phyloP scores from a whole-genome alignment of 768 basidiomycete genomes.

The Lentinula sp. region DNA sequence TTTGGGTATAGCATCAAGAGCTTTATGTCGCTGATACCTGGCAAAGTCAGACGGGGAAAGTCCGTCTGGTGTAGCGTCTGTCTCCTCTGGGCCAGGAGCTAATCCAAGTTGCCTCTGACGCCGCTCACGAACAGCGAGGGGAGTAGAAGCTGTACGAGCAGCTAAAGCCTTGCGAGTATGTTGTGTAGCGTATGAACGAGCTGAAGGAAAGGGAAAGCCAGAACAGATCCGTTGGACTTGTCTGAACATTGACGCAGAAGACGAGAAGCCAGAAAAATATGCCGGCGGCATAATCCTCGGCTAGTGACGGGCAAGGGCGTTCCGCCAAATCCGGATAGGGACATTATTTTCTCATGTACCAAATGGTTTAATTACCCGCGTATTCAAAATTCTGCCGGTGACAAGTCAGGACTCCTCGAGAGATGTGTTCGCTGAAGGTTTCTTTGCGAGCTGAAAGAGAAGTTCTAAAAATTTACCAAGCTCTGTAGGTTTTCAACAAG shows the following conservation, averaged over 20 bases:
- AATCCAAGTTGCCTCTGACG: conserved; percentile 45
- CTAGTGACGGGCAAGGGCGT: too few relatives aligned
- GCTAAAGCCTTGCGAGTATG: conserved; percentile 31
- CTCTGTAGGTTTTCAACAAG: too few relatives aligned
- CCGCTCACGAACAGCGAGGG: conserved; percentile 67
- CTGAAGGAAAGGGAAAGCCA: conserved; percentile 2
- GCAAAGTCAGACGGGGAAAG: conserved; percentile 62
- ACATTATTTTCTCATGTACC: too few relatives aligned
- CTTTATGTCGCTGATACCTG: conserved; percentile 52
- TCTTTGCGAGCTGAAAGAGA: too few relatives aligned
- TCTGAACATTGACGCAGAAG: neutral
- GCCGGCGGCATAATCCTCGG: neutral
- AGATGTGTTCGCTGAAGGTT: too few relatives aligned
- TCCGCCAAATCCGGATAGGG: too few relatives aligned
- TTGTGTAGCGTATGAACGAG: conserved; percentile 34
- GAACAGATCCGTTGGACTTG: neutral
- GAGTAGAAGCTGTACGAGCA: conserved; percentile 66
- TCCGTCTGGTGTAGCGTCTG: conserved; percentile 47
- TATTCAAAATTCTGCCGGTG: too few relatives aligned
- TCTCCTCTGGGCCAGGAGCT: conserved; percentile 21
- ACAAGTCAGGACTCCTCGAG: too few relatives aligned
- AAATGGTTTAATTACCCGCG: too few relatives aligned
- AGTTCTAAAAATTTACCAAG: too few relatives aligned
- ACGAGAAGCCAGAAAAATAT: neutral
- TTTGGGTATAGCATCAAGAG: conserved; percentile 41